A percentile compares a stretch with the other conserved stretches of the same genome.
Conservation (phyloP, 306 rosid genomes). For the Aeschynomene evenia region DNA sequence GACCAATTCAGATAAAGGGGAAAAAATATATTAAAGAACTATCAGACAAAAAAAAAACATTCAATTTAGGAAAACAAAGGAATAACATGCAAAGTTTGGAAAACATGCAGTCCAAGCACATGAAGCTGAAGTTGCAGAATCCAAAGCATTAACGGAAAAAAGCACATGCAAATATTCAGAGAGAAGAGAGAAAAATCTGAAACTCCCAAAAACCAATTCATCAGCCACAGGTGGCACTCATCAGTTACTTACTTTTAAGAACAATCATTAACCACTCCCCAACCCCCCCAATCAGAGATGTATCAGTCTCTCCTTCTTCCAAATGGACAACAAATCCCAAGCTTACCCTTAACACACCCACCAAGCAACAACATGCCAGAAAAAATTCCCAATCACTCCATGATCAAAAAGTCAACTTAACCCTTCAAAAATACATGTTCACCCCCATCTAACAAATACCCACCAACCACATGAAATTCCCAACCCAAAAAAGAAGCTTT, state of each 20-base stretch:
- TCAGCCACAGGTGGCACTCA: not conserved
- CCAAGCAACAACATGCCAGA: not conserved
- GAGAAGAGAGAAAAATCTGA: not conserved
- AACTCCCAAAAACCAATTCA: not conserved
- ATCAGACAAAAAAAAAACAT: constrained; percentile 11
- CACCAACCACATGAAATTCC: not conserved
- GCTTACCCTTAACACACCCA: not conserved
- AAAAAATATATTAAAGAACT: not conserved
- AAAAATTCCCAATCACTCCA: not conserved
- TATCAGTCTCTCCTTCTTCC: not conserved
- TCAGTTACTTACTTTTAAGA: not conserved
- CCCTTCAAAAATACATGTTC: too few relatives aligned
- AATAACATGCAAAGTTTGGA: not conserved
- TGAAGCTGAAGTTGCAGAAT: not conserved
- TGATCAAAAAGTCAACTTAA: not conserved
- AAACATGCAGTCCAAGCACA: not conserved
- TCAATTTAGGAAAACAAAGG: not conserved
- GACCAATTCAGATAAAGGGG: not conserved
- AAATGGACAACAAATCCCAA: not conserved
- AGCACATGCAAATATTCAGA: constrained; percentile 3
- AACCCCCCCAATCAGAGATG: not conserved
- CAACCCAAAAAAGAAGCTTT: not conserved
- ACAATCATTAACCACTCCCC: not conserved
- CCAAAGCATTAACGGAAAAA: not conserved
- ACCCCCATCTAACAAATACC: not conserved